Base-by-base conservation (phyloP, 768 basidiomycete species). In the Kwoniella dejecticola region DNA sequence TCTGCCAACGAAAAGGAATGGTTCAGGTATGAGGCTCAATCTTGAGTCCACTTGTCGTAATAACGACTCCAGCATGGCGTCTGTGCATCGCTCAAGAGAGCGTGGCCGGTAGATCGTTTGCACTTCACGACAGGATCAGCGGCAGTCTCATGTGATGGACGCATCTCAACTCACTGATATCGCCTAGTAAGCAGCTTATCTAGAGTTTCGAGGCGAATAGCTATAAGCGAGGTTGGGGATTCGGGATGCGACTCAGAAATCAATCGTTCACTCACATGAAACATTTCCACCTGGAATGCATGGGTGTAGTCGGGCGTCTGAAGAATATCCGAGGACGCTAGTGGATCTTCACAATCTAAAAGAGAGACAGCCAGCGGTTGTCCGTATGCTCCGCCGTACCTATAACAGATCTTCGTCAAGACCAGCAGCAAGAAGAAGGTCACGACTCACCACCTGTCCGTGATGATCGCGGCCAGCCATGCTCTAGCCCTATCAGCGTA, bases 111-210 rank as follows among this genome's bases (percentile, higher is more conserved):
- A 60, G 23, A 60, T 52, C 21, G 48, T 38, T 52, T 53, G 59
- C 59, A 60, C 59, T 60, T 50, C 17, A 11, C 3, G 7, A 23
- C 19, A n/a, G 21, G 30, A 24, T 57, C 29, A 57, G 42, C n/a
- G 21, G 6, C 46, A 33, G 6, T n/a, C 11, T 30, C 17, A n/a
- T 19, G n/a, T 4, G 29, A 4, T 11, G 27, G 30, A n/a, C 17
- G 15, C 11, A 1, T 6, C 13, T 24, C 4, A n/a, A 53, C 59
- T 60, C 21, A 60, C 59, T 60, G 59, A 60, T 53, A 26, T 52
- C 44, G 10, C 59, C 59, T 17, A 60, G 31, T 21, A 60, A 41
- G n/a, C 59, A 60, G 52, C 59, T 60, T 27, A 60, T 27, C 59
- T 60, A 60, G 33, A 36, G 27, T 40, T 6, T 42, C 41, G 19